Conservation (phyloP, 495 filamentous ascomycete species). For the Podospora pseudoanserina region DNA sequence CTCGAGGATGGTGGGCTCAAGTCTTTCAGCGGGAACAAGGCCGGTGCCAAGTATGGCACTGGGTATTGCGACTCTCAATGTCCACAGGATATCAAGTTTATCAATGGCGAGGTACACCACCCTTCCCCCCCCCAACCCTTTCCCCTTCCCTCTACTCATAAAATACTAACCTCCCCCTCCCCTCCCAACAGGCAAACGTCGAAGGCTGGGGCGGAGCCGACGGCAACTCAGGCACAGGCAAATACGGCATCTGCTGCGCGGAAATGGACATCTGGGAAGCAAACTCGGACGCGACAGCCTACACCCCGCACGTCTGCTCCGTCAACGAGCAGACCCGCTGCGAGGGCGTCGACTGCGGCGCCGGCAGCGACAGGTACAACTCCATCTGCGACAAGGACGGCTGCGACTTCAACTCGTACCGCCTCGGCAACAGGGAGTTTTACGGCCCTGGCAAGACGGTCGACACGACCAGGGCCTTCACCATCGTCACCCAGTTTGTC, state of each 20-base stretch:
- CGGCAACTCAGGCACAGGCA: constrained; percentile 53
- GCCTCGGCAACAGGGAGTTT: constrained; percentile 56
- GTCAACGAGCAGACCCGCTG: constrained; percentile 52
- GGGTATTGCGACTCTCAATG: constrained; percentile 73
- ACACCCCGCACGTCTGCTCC: constrained; percentile 60
- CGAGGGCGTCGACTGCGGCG: constrained; percentile 37
- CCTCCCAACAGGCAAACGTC: constrained; percentile 40
- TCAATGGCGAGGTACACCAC: constrained; percentile 52
- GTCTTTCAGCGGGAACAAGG: constrained; percentile 54
- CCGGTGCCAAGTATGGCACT: constrained; percentile 66
- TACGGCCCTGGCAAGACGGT: constrained; percentile 53
- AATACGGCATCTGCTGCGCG: constrained; percentile 61
- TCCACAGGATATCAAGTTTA: constrained; percentile 64
- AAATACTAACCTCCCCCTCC: background rate
- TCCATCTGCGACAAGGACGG: constrained; percentile 52
- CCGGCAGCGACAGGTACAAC: constrained; percentile 30
- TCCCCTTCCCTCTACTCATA: background rate
- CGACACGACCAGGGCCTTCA: constrained; percentile 59
- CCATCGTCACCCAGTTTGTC: constrained; percentile 70
- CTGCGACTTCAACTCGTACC: constrained; percentile 71
- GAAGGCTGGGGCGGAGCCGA: constrained; percentile 56
- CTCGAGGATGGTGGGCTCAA: constrained; percentile 57
- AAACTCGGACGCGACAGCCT: constrained; percentile 56
- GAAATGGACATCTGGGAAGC: constrained; percentile 73
- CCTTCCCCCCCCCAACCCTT: too few species aligned